Evolutionary conservation across 2,329 filamentous ascomycete genomes (phyloP).

Genomic region (Ilyonectria robusta): DNA sequence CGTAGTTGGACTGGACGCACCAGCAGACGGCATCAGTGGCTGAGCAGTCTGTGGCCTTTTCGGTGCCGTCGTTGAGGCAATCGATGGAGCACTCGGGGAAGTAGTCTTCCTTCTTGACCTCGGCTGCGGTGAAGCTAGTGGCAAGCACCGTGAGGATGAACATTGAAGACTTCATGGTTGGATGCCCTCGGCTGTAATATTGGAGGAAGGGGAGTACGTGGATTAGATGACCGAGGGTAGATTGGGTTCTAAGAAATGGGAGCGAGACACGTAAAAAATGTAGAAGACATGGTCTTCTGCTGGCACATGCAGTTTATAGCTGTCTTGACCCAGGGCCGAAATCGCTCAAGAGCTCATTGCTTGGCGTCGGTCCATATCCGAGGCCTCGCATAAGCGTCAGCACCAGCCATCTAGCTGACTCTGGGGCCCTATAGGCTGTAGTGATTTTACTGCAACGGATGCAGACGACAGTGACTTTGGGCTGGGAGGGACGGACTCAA

Average conservation of each 20-base stretch:
- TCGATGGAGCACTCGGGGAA: constrained; percentile 50
- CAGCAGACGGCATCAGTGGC: constrained; percentile 44
- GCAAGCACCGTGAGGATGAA: constrained; percentile 39
- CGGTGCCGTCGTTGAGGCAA: constrained; percentile 46
- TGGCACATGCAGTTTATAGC: not conserved
- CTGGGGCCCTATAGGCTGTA: not conserved
- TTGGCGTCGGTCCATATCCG: constrained; percentile 17
- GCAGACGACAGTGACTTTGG: not conserved
- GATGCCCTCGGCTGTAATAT: not conserved
- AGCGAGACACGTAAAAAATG: not conserved
- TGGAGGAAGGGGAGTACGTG: not conserved
- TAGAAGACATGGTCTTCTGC: not conserved
- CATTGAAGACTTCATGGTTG: constrained; percentile 40
- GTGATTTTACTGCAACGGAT: not conserved
- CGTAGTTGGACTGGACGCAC: constrained; percentile 48
- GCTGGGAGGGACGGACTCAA: not conserved
- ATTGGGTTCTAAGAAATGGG: not conserved
- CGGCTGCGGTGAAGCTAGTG: constrained; percentile 38
- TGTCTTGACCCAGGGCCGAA: constrained; percentile 13
- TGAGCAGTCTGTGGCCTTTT: constrained; percentile 42
- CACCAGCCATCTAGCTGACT: not conserved
- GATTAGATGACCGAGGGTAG: not conserved
- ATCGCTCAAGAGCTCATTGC: constrained; percentile 22
- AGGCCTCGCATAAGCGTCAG: constrained; percentile 6
- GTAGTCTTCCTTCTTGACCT: constrained; percentile 36